Evolutionary conservation across 176 grass and related monocot species (phyloP), one percentile per base, ranked within the genome.

Genomic region (Guadua angustifolia): DNA sequence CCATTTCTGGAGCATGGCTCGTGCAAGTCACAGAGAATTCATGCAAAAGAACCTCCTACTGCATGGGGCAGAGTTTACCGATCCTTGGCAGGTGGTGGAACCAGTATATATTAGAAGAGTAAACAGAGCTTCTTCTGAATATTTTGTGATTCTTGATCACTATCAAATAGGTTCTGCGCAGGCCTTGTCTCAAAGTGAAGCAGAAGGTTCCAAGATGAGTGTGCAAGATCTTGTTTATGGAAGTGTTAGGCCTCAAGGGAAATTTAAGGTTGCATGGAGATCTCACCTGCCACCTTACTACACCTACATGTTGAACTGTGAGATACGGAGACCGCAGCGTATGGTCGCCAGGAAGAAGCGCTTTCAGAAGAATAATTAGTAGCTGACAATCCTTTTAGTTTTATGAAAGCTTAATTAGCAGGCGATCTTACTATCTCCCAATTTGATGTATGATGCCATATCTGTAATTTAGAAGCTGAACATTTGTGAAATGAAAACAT

Each of bases 151-250:
- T 45, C 25, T 46, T 24, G 55, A 49, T 25, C 24, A 47, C 42
- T 63, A 62, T 22, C 3, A 83, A 2, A 73, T 4, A 50, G 13
- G 7, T 35, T 62, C 25, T 73, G 26, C 25, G 46, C 22, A 46
- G 33, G 39, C 9, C 35, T 39, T 66, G 32, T 4, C 18, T 38
- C 15, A 12, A 9, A 44, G 15, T 19, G 67, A 21, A 71, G 36
- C 6, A 47, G 75, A 64, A 64, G 22, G 9, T 71, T 52, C 38
- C 9, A 25, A 2, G 39, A 22, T 67, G 6, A 69, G 50, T 19
- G 17, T 58, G 18, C 40, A 62, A 73, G 80, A 73, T 36, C 7
- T 83, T 43, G 7, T 83, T 4, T 73, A 17, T 24, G 69, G 80
- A 73, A 21, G 0, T 71, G 67, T 67, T 59, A 46, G 1, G 29